These are phyloP conservation scores for Phytopythium aichiense DNA, from an alignment of 352 stramenopile species.

Conservation along the genomic window DNA sequence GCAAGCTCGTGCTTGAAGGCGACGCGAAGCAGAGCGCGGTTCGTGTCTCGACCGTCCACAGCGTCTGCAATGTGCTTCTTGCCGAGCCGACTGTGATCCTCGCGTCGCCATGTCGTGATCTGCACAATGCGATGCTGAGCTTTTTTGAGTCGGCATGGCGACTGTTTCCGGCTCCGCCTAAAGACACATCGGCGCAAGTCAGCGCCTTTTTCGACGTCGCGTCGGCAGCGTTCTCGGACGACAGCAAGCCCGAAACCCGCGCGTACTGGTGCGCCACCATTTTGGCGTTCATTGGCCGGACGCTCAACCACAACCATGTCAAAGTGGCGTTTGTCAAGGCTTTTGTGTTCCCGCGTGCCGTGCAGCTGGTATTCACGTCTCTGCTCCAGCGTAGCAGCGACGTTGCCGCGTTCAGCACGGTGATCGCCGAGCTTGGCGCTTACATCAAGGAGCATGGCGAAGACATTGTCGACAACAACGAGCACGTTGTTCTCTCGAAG, in stretches of 20 bases:
- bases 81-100: conserved; percentile 36
- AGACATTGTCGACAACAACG: conserved; percentile 44
- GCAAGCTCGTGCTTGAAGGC: conserved; percentile 39
- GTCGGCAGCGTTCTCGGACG: conserved; percentile 8
- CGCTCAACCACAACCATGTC: conserved; percentile 49
- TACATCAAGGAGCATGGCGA: conserved; percentile 43
- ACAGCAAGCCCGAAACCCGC: conserved; percentile 11
- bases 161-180: conserved; percentile 40
- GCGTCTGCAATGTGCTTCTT: conserved; percentile 38
- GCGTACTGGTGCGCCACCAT: conserved; percentile 51
- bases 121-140: conserved; percentile 44
- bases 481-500: conserved; percentile 36
- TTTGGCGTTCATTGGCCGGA: conserved; percentile 41
- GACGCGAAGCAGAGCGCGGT: conserved; percentile 17
- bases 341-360: conserved; percentile 54
- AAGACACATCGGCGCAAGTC: conserved; percentile 34
- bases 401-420: conserved; percentile 36
- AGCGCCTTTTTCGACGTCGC: conserved; percentile 39
- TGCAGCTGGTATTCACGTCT: conserved; percentile 48
- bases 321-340: conserved; percentile 42
- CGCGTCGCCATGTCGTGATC: conserved; percentile 19
- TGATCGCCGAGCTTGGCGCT: conserved; percentile 47
- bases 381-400: conserved; percentile 25
- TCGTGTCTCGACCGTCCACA: conserved; percentile 42
- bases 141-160: conserved; percentile 66